Percentiles rank a stretch among this genome's conserved stretches.
Evolutionary conservation across 352 stramenopile species (phyloP).

Genomic region (Phytophthora macrochlamydospora): DNA sequence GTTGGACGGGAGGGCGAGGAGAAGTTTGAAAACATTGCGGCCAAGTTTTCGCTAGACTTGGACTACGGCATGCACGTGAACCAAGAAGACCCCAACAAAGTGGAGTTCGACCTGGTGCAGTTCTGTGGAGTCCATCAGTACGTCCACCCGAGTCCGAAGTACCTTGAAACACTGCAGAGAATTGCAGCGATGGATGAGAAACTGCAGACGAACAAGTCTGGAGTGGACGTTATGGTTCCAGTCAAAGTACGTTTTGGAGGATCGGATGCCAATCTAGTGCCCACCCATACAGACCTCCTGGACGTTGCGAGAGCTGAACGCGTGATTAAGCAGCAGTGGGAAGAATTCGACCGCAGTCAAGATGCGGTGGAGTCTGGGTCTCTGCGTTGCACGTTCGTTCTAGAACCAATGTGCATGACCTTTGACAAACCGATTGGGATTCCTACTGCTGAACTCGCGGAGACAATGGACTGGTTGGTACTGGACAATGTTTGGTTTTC

Average conservation of each 20-base stretch:
- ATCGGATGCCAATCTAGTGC: not conserved
- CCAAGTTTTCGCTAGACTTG: not conserved
- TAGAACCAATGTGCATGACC: not conserved
- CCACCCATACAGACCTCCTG: not conserved
- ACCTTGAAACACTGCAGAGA: not conserved
- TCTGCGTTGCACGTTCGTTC: not conserved
- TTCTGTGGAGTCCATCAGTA: not conserved
- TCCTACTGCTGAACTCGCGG: not conserved
- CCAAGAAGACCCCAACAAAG: not conserved
- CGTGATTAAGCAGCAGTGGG: not conserved
- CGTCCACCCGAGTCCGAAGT: too few species aligned
- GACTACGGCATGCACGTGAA: not conserved
- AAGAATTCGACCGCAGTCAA: not conserved
- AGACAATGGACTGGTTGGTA: too few species aligned
- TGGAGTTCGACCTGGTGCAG: not conserved
- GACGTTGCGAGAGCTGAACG: not conserved
- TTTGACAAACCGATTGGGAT: not conserved
- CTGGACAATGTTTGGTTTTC: too few species aligned
- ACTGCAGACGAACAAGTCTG: not conserved
- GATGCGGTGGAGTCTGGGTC: not conserved
- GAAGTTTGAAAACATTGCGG: not conserved
- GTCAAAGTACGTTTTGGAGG: not conserved
- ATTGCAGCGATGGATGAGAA: not conserved
- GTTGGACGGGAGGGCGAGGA: not conserved
- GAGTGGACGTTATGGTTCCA: not conserved